Evolutionary conservation across 2,329 filamentous ascomycete genomes (phyloP).

Genomic region (Apiospora rasikravindrae): DNA sequence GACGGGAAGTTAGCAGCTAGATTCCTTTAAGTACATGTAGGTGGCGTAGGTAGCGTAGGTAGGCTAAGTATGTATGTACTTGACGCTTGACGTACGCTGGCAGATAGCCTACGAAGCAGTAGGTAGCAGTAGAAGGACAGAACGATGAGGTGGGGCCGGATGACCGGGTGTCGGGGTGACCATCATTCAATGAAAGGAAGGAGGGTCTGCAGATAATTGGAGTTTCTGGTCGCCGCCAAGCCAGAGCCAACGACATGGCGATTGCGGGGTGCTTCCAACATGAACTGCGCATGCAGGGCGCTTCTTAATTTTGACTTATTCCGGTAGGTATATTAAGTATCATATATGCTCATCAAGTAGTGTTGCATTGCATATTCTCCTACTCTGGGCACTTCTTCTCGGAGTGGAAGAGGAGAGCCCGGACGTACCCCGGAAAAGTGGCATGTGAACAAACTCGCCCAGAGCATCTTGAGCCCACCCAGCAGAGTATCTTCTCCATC

Average conservation of each 20-base stretch:
- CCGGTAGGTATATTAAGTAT: background rate
- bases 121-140: background rate
- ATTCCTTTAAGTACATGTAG: background rate
- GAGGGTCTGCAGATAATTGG: background rate
- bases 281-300: background rate
- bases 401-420: background rate
- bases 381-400: background rate
- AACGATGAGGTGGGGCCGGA: conserved; percentile 1
- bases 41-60: background rate
- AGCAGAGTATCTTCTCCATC: background rate
- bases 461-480: background rate
- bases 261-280: conserved; percentile 14
- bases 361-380: background rate
- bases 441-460: background rate
- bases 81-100: background rate
- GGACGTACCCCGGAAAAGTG: background rate
- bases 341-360: background rate
- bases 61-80: background rate
- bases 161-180: conserved; percentile 5
- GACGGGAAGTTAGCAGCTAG: background rate
- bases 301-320: background rate
- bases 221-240: background rate
- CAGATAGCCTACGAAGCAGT: background rate
- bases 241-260: background rate
- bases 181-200: background rate